phyloP scores from a whole-genome alignment of 768 basidiomycete species.

The Russula emetica region DNA sequence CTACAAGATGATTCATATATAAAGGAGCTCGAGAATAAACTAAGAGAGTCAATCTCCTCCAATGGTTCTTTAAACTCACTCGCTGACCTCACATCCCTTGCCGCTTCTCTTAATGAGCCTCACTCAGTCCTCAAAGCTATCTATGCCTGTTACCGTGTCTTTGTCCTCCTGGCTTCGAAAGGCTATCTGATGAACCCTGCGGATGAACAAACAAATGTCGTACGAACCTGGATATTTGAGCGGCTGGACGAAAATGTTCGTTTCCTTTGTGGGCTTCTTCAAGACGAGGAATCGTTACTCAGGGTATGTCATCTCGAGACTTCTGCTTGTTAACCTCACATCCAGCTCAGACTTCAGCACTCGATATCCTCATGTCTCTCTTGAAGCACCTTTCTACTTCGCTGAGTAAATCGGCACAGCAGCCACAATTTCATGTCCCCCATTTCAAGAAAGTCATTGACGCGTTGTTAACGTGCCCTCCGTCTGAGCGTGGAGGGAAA shows the following conservation, averaged over 20 bases:
- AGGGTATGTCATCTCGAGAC: conserved; percentile 48
- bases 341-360: conserved; percentile 52
- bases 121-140: conserved; percentile 66
- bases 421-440: conserved; percentile 63
- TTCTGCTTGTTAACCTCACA: conserved; percentile 13
- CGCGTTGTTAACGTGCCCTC: conserved; percentile 58
- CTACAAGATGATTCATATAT: conserved; percentile 31
- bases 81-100: conserved; percentile 65
- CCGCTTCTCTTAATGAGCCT: conserved; percentile 45
- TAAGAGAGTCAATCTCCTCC: conserved; percentile 50
- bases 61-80: conserved; percentile 72
- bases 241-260: conserved; percentile 65
- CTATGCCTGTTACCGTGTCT: conserved; percentile 78
- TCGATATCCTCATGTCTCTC: conserved; percentile 73
- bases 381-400: conserved; percentile 74
- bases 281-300: conserved; percentile 71
- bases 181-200: conserved; percentile 53
- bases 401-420: conserved; percentile 41
- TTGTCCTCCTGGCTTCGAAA: conserved; percentile 56
- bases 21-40: conserved; percentile 49
- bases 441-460: conserved; percentile 63
- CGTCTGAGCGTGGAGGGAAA: conserved; percentile 38
- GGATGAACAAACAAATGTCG: conserved; percentile 52
- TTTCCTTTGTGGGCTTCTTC: conserved; percentile 62
- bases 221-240: conserved; percentile 78